phyloP scores from a whole-genome alignment of 257 asterid species.

The Solanum virginianum region DNA sequence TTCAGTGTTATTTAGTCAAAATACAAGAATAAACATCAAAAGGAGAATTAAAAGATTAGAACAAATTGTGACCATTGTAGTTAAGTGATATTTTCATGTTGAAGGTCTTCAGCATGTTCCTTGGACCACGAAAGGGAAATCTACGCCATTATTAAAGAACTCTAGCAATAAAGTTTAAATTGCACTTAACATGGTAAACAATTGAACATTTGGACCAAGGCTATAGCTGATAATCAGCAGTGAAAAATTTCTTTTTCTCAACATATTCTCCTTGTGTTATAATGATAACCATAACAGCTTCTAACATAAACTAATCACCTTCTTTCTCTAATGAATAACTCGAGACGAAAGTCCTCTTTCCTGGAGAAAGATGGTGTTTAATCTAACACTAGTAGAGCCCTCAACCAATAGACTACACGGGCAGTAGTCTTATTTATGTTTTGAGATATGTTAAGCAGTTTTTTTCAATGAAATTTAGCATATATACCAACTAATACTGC shows the following conservation, averaged over 20 bases:
- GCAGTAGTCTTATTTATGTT: background rate
- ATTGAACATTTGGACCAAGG: background rate
- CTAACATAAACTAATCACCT: background rate
- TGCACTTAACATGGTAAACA: background rate
- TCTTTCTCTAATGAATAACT: background rate
- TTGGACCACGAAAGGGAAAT: background rate
- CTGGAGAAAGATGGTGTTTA: background rate
- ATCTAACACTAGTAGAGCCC: background rate
- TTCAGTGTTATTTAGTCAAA: background rate
- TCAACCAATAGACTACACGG: background rate
- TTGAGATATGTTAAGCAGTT: background rate
- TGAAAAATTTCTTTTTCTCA: background rate
- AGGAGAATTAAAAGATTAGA: background rate
- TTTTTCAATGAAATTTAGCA: background rate
- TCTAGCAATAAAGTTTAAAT: background rate
- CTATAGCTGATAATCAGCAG: background rate
- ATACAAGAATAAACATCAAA: background rate
- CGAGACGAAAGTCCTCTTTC: background rate
- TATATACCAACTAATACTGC: background rate
- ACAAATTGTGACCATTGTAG: background rate
- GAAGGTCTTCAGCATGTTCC: background rate
- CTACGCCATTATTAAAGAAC: background rate
- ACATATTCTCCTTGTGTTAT: background rate
- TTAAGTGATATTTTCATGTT: background rate
- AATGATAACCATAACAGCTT: background rate